Base-by-base conservation (phyloP, 805 yeast species). In the Sugiyamaella americana region DNA sequence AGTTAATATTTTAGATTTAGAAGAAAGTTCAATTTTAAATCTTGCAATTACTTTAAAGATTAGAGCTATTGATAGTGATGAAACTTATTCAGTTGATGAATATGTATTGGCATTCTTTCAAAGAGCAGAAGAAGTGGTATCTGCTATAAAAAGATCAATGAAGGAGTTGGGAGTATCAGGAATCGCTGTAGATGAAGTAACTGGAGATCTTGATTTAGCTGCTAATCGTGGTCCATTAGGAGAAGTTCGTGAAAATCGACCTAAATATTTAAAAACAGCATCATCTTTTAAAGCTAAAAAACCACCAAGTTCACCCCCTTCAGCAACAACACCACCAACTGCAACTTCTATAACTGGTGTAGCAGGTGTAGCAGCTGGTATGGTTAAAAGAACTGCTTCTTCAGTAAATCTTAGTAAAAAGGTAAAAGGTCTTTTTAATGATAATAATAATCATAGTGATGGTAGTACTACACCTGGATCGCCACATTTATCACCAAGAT, bases 91-190 rank as follows among this genome's bases (percentile, higher is more conserved):
- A 0, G 58, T 80, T n/a, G 88, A 85, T 57, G 86, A 81, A 42
- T 78, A 81, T 51, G 78, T 78, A 51, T 75, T 88, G 53, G 74
- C 86, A 60, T 82, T 86, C 50, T 81, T 86, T 59, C 32, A 41
- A 18, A 51, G 52, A 6, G 68, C 68, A 8, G 66, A 64, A 5
- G 76, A 54, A 23, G 45, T 38, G 10, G 44, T 50, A 5, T 6
- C n/a, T 11, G 20, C 37, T 16, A 35, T 35, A 6, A 35, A 26
- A 26, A 13, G 8, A 8, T 26, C 32, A 8, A 26, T 26, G 32
- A 26, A 26, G 32, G 32, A 26, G 13, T 13, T 26, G 8, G 32
- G 32, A 26, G 45, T 32, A 6, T 2, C 41, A n/a, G 46, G 32
- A 6, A 21, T n/a, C 2, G 43, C 23, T 30, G 20, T 11, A 5